phyloP scores from a whole-genome alignment of 2,329 filamentous ascomycete genomes.

The Neocucurbitaria cava region DNA sequence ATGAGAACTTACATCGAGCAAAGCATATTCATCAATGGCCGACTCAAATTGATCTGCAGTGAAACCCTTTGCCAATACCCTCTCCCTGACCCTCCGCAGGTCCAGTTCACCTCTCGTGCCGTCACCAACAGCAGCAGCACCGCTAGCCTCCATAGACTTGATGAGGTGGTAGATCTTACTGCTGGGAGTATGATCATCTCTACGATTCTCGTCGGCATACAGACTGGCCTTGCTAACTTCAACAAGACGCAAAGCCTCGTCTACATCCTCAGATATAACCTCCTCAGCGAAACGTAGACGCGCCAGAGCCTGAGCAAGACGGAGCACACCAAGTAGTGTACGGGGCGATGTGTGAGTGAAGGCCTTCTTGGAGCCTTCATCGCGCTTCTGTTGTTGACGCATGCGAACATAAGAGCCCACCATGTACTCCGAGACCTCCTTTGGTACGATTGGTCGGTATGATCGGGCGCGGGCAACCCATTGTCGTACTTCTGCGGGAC shows the following conservation, averaged over 20 bases:
- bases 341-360: constrained; percentile 94
- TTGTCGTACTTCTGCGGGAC: constrained; percentile 90
- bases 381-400: constrained; percentile 88
- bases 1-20: constrained; percentile 77
- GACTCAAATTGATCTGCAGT: constrained; percentile 90
- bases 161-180: constrained; percentile 96
- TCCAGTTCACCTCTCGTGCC: constrained; percentile 78
- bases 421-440: constrained; percentile 91
- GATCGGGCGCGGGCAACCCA: constrained; percentile 93
- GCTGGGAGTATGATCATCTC: constrained; percentile 76
- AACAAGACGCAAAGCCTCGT: constrained; percentile 88
- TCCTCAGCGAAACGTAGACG: constrained; percentile 85
- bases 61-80: constrained; percentile 95
- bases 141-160: constrained; percentile 83
- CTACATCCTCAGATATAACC: constrained; percentile 90
- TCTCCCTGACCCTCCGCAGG: constrained; percentile 85
- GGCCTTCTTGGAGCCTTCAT: constrained; percentile 88
- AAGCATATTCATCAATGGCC: constrained; percentile 87
- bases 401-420: constrained; percentile 95
- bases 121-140: constrained; percentile 79
- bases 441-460: constrained; percentile 85
- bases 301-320: constrained; percentile 91
- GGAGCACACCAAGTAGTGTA: constrained; percentile 90
- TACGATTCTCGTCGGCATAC: constrained; percentile 68
- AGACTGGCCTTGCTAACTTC: constrained; percentile 94